These are phyloP conservation scores for Drechslerella coelobrocha DNA, from an alignment of 2,329 filamentous ascomycete genomes.

Conservation along the genomic window DNA sequence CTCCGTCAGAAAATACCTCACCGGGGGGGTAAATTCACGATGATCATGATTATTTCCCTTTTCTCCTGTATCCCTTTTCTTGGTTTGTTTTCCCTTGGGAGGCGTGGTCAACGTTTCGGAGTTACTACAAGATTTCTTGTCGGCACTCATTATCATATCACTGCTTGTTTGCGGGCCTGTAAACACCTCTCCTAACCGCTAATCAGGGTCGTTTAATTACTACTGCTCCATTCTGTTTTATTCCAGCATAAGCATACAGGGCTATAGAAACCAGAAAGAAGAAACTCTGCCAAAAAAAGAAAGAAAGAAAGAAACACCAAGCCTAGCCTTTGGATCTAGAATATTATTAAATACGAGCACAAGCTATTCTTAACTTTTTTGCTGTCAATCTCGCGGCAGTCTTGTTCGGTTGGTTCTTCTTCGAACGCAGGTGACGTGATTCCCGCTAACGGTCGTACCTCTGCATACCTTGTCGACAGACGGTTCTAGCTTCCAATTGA, in stretches of 20 bases:
- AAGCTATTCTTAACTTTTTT: background rate
- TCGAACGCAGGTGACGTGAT: constrained; percentile 1
- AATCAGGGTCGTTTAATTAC: background rate
- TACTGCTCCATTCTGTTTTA: background rate
- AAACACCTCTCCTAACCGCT: background rate
- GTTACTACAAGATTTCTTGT: constrained; percentile 48
- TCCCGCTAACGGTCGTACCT: background rate
- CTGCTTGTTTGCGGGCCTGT: background rate
- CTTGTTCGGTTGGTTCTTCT: background rate
- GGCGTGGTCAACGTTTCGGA: constrained; percentile 39
- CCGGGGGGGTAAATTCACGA: constrained; percentile 48
- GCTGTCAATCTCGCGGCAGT: background rate
- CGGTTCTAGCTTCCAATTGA: constrained; percentile 34
- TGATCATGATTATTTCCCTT: constrained; percentile 44
- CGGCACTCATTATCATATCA: background rate
- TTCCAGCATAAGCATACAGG: background rate
- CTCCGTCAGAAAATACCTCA: constrained; percentile 43
- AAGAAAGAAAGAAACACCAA: no score
- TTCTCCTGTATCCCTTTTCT: constrained; percentile 18
- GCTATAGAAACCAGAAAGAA: background rate
- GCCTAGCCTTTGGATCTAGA: no score
- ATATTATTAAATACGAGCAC: no score
- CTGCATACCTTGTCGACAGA: background rate
- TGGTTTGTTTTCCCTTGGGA: constrained; percentile 20
- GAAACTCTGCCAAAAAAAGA: background rate